Percentiles rank a stretch among this genome's conserved stretches.
Evolutionary conservation across 495 filamentous ascomycete species (phyloP).

Genomic region (Emericellopsis terricola): DNA sequence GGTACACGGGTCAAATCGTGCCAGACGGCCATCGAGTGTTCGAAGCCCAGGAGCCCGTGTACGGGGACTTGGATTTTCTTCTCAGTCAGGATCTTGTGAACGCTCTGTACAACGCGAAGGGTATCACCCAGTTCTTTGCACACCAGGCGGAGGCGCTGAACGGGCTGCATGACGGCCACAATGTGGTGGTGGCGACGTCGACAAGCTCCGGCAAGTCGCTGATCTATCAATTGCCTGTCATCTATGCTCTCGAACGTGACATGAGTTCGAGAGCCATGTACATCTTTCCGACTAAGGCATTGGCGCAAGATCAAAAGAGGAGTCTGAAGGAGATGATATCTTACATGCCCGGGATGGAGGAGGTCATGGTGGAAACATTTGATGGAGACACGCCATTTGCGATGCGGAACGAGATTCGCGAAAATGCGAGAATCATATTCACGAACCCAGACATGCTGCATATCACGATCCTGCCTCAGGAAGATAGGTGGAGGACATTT

Average conservation of each 20-base stretch:
- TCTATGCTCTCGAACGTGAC: slow-evolving; percentile 74
- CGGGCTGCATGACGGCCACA: slow-evolving; percentile 57
- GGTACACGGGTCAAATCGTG: slow-evolving; percentile 88
- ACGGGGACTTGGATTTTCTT: slow-evolving; percentile 70
- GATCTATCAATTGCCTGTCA: slow-evolving; percentile 88
- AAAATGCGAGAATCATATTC: slow-evolving; percentile 86
- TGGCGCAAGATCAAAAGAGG: slow-evolving; percentile 87
- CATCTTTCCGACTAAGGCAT: slow-evolving; percentile 94
- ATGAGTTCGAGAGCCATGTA: slow-evolving; percentile 73
- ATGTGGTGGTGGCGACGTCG: slow-evolving; percentile 88
- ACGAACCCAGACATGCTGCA: slow-evolving; percentile 99
- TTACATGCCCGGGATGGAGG: slow-evolving; percentile 61
- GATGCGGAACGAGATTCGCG: slow-evolving; percentile 60
- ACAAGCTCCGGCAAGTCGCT: slow-evolving; percentile 93
- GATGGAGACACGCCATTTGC: slow-evolving; percentile 85
- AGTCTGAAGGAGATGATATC: slow-evolving; percentile 70
- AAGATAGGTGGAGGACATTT: slow-evolving; percentile 77
- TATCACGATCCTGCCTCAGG: slow-evolving; percentile 81
- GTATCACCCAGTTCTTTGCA: slow-evolving; percentile 75
- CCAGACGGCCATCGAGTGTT: slow-evolving; percentile 88
- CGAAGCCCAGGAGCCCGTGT: slow-evolving; percentile 66
- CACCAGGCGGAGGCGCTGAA: slow-evolving; percentile 96
- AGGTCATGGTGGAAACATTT: slow-evolving; percentile 74
- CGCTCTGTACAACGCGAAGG: slow-evolving; percentile 75
- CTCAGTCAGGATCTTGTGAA: slow-evolving; percentile 86